A percentile compares a stretch with the other conserved stretches of the same genome.
These are phyloP conservation scores for Solanum medicagineum DNA, from an alignment of 257 asterid genomes.

Conservation along the genomic window DNA sequence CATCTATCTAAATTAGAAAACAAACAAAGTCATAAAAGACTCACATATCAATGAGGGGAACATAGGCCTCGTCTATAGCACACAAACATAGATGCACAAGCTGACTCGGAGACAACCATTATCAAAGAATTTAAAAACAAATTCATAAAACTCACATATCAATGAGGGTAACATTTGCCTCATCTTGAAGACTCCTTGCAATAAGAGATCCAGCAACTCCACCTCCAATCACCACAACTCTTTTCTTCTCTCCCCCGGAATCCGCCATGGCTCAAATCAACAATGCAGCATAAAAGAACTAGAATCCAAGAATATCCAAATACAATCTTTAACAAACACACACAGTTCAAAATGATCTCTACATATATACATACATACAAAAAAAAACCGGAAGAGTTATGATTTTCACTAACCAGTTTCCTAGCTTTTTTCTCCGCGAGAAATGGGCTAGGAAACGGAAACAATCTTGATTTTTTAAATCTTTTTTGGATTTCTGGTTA, in stretches of 20 bases:
- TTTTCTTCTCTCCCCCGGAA: not conserved
- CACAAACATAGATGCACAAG: not conserved
- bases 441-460: not conserved
- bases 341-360: not conserved
- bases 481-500: not conserved
- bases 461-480: not conserved
- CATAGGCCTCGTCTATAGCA: too few species aligned
- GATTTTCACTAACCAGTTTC: not conserved
- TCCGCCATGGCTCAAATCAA: not conserved
- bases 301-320: not conserved
- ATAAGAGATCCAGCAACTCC: conserved; percentile 11
- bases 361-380: not conserved
- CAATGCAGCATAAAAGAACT: not conserved
- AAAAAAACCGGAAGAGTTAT: not conserved
- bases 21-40: too few species aligned
- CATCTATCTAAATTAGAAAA: not conserved
- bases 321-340: not conserved
- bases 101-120: not conserved
- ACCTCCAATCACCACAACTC: conserved; percentile 8
- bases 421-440: not conserved
- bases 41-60: too few species aligned
- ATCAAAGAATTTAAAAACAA: not conserved
- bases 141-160: not conserved
- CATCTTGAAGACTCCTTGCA: conserved; percentile 3
- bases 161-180: conserved; percentile 3